A percentile compares a stretch with the other conserved stretches of the same genome.
phyloP scores from a whole-genome alignment of 2,329 filamentous ascomycete species.

The Eurotiales sp. region DNA sequence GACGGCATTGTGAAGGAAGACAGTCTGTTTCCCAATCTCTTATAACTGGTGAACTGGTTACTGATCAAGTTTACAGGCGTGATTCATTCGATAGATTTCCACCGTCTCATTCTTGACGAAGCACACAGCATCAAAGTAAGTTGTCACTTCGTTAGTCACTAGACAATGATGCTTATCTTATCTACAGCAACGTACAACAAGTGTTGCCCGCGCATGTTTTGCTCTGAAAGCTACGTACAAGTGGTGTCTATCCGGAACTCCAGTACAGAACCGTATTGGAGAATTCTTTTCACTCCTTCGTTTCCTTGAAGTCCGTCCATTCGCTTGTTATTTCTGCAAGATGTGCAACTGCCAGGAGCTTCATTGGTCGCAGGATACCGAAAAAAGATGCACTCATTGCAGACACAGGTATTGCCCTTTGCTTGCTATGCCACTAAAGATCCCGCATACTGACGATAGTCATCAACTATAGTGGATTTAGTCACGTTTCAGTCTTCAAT shows the following conservation, averaged over 20 bases:
- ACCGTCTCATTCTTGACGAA: conserved; percentile 90
- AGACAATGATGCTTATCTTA: too few species aligned
- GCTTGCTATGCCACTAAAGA: conserved; percentile 1
- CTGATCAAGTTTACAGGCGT: conserved; percentile 47
- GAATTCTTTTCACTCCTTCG: conserved; percentile 94
- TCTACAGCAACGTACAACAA: conserved; percentile 65
- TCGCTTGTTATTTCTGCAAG: conserved; percentile 92
- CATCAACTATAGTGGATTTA: conserved; percentile 50
- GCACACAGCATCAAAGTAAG: conserved; percentile 84
- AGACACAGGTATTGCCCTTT: conserved; percentile 46
- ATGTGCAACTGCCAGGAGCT: conserved; percentile 74
- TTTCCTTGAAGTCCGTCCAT: conserved; percentile 83
- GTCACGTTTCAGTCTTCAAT: conserved; percentile 81
- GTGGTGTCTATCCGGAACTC: conserved; percentile 94
- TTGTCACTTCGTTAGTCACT: neutral
- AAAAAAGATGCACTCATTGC: conserved; percentile 69
- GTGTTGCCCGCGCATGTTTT: conserved; percentile 93
- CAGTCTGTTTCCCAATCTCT: conserved; percentile 41
- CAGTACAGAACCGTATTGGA: conserved; percentile 93
- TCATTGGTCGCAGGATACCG: conserved; percentile 75
- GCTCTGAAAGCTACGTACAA: conserved; percentile 83
- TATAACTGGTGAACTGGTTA: neutral
- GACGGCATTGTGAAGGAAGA: conserved; percentile 76
- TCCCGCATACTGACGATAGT: conserved; percentile 1
- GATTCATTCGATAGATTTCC: conserved; percentile 82